These are phyloP conservation scores for Sordaria brevicollis DNA, from an alignment of 495 filamentous ascomycete species.

Conservation along the genomic window DNA sequence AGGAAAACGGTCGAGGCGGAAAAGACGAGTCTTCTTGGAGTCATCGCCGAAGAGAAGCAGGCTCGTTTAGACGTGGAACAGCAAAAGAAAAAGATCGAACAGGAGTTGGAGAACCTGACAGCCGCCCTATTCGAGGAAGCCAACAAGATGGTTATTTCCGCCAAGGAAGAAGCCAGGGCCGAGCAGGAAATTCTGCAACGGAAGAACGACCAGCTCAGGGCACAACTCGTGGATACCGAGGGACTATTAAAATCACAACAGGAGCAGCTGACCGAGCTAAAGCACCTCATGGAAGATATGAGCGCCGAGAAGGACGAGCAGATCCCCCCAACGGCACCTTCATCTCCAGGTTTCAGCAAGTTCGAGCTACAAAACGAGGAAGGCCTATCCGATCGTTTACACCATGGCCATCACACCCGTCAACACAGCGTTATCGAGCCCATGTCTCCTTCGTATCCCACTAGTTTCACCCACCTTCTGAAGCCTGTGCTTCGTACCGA, in stretches of 20 bases:
- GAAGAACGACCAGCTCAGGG: conserved; percentile 40
- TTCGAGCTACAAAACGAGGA: conserved; percentile 30
- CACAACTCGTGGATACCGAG: conserved; percentile 49
- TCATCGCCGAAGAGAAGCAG: conserved; percentile 54
- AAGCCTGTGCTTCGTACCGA: conserved; percentile 77
- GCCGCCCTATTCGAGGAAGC: conserved; percentile 91
- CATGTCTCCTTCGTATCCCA: conserved; percentile 66
- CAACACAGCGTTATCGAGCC: conserved; percentile 44
- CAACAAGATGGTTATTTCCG: conserved; percentile 85
- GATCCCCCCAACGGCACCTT: conserved; percentile 54
- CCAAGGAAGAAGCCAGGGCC: conserved; percentile 27
- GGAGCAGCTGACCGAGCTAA: conserved; percentile 85
- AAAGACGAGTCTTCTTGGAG: conserved; percentile 26
- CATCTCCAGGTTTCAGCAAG: conserved; percentile 44
- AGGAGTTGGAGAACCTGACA: conserved; percentile 82
- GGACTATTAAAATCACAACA: conserved; percentile 79
- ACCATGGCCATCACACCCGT: conserved; percentile 32
- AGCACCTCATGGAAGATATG: conserved; percentile 84
- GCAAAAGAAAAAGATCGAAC: conserved; percentile 56
- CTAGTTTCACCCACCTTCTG: conserved; percentile 72
- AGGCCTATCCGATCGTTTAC: conserved; percentile 24
- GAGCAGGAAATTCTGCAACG: conserved; percentile 26
- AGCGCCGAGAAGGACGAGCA: conserved; percentile 60
- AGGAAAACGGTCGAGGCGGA: conserved; percentile 36
- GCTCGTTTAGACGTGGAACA: conserved; percentile 58